Conservation (phyloP, 208 protist species). For the Acanthamoeba royreba region DNA sequence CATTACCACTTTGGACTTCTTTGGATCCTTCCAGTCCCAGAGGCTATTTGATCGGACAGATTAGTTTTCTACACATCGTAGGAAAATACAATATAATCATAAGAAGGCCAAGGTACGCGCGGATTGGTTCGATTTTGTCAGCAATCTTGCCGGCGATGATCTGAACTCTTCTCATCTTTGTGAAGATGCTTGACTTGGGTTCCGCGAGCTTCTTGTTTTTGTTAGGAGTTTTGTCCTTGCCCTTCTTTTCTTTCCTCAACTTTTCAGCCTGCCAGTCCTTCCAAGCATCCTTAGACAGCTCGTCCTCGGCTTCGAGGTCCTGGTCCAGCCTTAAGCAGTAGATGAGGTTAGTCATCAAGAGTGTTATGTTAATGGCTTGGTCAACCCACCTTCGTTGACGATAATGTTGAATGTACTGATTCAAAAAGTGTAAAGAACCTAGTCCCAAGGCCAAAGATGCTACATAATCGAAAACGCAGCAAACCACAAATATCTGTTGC, state of each 20-base stretch:
- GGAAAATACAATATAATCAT: neutral
- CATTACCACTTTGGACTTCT: constrained; percentile 20
- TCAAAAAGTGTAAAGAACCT: neutral
- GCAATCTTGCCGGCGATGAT: constrained; percentile 19
- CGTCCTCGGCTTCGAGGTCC: neutral
- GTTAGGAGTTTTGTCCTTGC: neutral
- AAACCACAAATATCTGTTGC: constrained; percentile 2
- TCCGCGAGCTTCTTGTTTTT: neutral
- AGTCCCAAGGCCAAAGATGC: neutral
- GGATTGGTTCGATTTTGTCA: constrained; percentile 21
- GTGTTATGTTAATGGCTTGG: neutral
- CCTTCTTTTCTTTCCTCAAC: neutral
- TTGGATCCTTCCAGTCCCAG: constrained; percentile 45
- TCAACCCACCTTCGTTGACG: neutral
- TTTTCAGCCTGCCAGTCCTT: neutral
- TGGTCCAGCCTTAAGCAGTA: neutral
- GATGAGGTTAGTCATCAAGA: neutral
- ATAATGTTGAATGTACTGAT: constrained; percentile 6
- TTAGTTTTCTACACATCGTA: neutral
- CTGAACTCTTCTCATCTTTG: neutral
- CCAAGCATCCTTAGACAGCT: constrained; percentile 17
- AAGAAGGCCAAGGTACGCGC: neutral
- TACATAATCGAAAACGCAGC: neutral
- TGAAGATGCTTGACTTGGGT: neutral
- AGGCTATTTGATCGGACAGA: neutral